These are phyloP conservation scores for Pachyrhizus erosus DNA, from an alignment of 306 rosid genomes.

Conservation along the genomic window DNA sequence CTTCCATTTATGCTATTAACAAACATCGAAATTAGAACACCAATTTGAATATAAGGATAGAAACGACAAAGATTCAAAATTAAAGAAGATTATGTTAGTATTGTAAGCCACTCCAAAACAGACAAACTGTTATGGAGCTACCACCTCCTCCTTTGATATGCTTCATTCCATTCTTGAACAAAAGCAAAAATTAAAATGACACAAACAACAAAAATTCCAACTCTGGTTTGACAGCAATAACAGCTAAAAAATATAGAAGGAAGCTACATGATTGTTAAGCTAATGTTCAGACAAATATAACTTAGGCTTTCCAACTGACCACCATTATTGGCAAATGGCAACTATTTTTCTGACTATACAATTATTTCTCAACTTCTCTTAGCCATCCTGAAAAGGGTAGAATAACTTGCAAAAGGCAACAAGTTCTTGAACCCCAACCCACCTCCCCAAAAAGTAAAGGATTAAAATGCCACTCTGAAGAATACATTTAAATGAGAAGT, in stretches of 20 bases:
- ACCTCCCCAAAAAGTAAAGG: background rate
- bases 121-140: conserved; percentile 2
- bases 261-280: background rate
- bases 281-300: conserved; percentile 1
- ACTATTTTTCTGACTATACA: background rate
- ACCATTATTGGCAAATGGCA: background rate
- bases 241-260: background rate
- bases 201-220: background rate
- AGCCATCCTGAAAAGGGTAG: background rate
- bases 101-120: background rate
- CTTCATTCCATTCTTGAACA: background rate
- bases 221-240: conserved; percentile 2
- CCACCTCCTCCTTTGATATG: conserved; percentile 22
- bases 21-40: background rate
- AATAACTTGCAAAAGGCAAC: background rate
- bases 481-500: background rate
- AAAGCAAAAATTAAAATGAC: background rate
- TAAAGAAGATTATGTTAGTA: background rate
- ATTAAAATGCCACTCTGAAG: background rate
- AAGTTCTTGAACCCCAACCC: background rate
- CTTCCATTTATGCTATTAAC: background rate
- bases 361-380: background rate
- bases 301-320: background rate
- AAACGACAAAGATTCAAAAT: background rate
- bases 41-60: conserved; percentile 2